Evolutionary conservation across 1,284 basidiomycete species (phyloP), one percentile per base, ranked within the genome.

Genomic region (Puccinia coronata): DNA sequence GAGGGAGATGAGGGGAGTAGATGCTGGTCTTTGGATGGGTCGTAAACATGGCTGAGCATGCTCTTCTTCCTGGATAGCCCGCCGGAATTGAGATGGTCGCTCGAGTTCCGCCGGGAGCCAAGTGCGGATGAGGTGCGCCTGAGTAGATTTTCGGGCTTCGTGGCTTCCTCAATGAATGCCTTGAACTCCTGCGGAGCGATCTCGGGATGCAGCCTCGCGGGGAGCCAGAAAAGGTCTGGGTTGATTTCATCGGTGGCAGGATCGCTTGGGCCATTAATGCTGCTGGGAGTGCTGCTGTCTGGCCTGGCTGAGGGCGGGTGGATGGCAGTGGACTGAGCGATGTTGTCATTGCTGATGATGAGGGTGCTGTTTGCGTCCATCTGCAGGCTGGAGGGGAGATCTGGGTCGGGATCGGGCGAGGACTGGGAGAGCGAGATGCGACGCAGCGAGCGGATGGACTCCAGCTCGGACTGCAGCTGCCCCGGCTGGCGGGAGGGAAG

Each of bases 121-220:
- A 70, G 47, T 59, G 72, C n/a, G 69, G 70, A 72, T 73, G 76
- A 73, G n/a, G 84, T 82, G 14, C 84, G 74, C 1, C 84, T 59
- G 51, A 84, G 83, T 25, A 86, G 83, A 9, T 84, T 86, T 34
- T 87, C 87, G 1, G 86, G 85, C 31, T 84, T 84, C 2, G 96
- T 91, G 87, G 98, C 96, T 84, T 97, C 93, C 86, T 96, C 93
- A 84, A 99, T 90, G 85, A 98, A 98, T 39, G 92, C 92, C 82
- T 94, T 91, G 87, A 99, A 99, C 87, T 98, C 95, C 74, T 92
- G 91, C 14, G 97, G 97, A 0, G 96, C 96, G 85, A 99, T 93
- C 88, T 99, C 96, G 28, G 96, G 97, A 86, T 99, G 96, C 31
- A 98, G 89, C 80, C 92, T 91, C 20, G 96, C 96, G 55, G 96